Base-by-base conservation (phyloP, 306 rosid species). In the peach (Prunus persica) region DNA sequence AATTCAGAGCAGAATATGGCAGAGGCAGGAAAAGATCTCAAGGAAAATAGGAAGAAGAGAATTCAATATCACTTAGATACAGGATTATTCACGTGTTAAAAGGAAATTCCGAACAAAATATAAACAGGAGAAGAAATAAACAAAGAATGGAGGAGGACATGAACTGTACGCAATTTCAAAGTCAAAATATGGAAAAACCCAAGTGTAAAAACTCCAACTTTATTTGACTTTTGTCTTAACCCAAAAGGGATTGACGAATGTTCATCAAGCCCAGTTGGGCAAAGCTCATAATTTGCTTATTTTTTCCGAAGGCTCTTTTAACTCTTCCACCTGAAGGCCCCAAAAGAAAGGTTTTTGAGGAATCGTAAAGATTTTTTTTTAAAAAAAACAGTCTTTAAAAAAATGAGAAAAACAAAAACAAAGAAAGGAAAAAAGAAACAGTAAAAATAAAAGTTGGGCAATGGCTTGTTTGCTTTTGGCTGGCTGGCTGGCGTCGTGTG, bases 171-270 rank as follows among this genome's bases (percentile, higher is more conserved):
- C 84, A 80, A 88, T 73, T 76, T 49, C 45, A 84, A 90, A 91
- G 97, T 89, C 96, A 91, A 90, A 1, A 84, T 8, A 73, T 8
- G 66, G 82, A 86, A 79, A 77, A 77, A 69, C 71, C 30, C 14
- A 71, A 47, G 50, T 15, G 28, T 32, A 64, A 61, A 73, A 52
- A 1, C 57, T 11, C 28, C 4, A 73, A 6, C 58, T 55, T 34
- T n/a, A 18, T 56, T 25, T 41, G 62, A 74, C 58, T 10, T 58
- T 78, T 66, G 73, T 72, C 80, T 65, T 57, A 65, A 64, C 81
- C 90, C 86, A 65, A 61, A 49, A 34, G 87, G 82, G 76, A 67
- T 82, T 87, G 87, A 85, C 83, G 86, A 80, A 73, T 73, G 70
- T 80, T 68, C 84, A 78, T 75, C 80, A 86, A 86, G 84, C 76